These are phyloP conservation scores for Trichosanthes cucumerina DNA, from an alignment of 306 rosid species.

Conservation along the genomic window DNA sequence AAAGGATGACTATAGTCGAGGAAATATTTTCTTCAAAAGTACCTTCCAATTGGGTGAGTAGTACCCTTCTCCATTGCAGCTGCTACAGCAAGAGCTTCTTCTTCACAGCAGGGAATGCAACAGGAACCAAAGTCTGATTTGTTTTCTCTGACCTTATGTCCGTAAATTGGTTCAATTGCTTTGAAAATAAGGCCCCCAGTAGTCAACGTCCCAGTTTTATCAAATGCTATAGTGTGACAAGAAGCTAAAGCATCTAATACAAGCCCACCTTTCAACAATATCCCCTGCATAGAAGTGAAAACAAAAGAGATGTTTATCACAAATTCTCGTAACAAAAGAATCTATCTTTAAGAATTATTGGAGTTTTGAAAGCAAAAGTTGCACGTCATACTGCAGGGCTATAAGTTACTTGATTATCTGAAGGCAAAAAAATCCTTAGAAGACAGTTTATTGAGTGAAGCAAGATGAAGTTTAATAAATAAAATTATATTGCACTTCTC, in stretches of 20 bases:
- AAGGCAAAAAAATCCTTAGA: neutral
- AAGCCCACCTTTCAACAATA: conserved; percentile 91
- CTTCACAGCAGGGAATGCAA: conserved; percentile 85
- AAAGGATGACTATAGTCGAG: neutral
- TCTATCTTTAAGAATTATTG: neutral
- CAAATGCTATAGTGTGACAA: conserved; percentile 86
- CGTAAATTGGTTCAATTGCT: conserved; percentile 91
- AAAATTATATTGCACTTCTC: too few relatives aligned
- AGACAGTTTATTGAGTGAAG: neutral
- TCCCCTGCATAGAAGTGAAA: conserved; percentile 47
- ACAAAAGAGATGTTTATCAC: neutral
- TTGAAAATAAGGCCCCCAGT: conserved; percentile 87
- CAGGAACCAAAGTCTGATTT: conserved; percentile 40
- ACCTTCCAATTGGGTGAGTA: conserved; percentile 98
- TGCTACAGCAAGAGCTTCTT: conserved; percentile 96
- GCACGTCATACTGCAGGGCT: neutral
- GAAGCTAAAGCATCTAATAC: conserved; percentile 90
- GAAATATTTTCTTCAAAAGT: conserved; percentile 17
- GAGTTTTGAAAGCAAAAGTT: neutral
- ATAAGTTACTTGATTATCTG: neutral
- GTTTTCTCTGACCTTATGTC: conserved; percentile 34
- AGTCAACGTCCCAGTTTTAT: conserved; percentile 93
- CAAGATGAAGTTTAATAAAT: too few relatives aligned
- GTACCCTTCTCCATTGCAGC: conserved; percentile 99
- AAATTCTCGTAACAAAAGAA: neutral